Conservation (phyloP, 768 basidiomycete species). For the Dentipellis sp. region DNA sequence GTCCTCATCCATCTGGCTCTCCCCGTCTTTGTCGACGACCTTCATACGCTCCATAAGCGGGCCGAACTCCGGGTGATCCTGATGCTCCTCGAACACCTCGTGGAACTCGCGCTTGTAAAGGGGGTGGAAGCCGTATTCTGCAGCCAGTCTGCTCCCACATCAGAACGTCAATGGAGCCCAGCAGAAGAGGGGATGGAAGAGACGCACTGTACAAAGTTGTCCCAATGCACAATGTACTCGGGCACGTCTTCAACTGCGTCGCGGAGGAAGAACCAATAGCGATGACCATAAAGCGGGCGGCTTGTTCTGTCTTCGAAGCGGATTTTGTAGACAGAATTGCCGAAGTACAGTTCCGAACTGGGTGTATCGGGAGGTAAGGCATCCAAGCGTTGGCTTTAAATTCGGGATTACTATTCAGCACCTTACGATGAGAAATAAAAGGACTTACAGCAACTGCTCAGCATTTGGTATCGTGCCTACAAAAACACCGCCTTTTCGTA, state of each 20-base stretch:
- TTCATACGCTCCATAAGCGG: constrained; percentile 85
- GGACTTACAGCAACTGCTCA: constrained; percentile 68
- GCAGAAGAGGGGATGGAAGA: constrained; percentile 3
- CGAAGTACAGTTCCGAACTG: constrained; percentile 64
- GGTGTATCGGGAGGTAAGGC: constrained; percentile 50
- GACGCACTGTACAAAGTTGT: constrained; percentile 75
- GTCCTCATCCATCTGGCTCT: constrained; percentile 87
- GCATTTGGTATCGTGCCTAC: constrained; percentile 96
- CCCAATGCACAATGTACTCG: constrained; percentile 96
- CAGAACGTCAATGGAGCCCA: constrained; percentile 3
- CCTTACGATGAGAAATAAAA: not conserved
- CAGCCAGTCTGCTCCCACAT: constrained; percentile 53
- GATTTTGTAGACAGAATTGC: constrained; percentile 86
- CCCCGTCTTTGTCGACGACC: constrained; percentile 78
- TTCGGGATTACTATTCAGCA: not conserved
- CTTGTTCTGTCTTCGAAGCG: constrained; percentile 67
- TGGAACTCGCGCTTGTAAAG: constrained; percentile 87
- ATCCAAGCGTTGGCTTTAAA: constrained; percentile 59
- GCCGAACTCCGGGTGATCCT: constrained; percentile 70
- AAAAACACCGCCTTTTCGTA: constrained; percentile 83
- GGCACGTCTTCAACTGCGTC: constrained; percentile 98
- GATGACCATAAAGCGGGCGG: constrained; percentile 72
- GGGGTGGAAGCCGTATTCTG: constrained; percentile 65
- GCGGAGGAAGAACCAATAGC: constrained; percentile 87
- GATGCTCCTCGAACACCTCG: constrained; percentile 76